Percentiles rank a stretch among this genome's conserved stretches.
phyloP scores from a whole-genome alignment of 495 filamentous ascomycete genomes.

The Tuber borchii region DNA sequence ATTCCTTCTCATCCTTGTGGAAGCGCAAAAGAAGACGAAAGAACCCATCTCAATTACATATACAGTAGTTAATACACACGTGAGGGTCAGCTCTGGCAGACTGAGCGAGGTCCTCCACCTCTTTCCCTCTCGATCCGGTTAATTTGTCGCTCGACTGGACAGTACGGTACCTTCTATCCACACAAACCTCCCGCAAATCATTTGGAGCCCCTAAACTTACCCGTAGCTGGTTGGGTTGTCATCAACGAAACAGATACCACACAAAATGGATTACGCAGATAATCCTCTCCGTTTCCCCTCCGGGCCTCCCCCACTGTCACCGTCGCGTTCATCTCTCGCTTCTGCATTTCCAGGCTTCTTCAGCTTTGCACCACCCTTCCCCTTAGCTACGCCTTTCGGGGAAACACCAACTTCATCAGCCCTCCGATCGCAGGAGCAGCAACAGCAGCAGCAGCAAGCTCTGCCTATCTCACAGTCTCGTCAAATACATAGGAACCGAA shows the following conservation, averaged over 20 bases:
- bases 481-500: slow-evolving; percentile 40
- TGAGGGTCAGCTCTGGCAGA: not conserved
- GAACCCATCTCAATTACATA: not conserved
- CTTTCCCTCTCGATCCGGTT: not conserved
- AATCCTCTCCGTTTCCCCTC: not conserved
- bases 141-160: not conserved
- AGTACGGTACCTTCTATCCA: not conserved
- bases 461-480: slow-evolving; percentile 21
- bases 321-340: not conserved
- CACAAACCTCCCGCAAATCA: not conserved
- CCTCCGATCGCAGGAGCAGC: not conserved
- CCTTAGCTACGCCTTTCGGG: not conserved
- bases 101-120: not conserved
- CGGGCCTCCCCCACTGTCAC: not conserved
- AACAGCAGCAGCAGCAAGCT: slow-evolving; percentile 2
- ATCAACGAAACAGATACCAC: not conserved
- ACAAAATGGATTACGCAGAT: not conserved
- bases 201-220: not conserved
- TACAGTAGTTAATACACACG: not conserved
- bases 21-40: not conserved
- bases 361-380: slow-evolving; percentile 17
- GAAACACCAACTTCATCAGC: not conserved
- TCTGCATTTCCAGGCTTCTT: slow-evolving; percentile 8
- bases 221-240: not conserved
- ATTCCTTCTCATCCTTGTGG: not conserved